Evolutionary conservation across 208 protist genomes (phyloP).

Genomic region (Leishmania tropica): DNA sequence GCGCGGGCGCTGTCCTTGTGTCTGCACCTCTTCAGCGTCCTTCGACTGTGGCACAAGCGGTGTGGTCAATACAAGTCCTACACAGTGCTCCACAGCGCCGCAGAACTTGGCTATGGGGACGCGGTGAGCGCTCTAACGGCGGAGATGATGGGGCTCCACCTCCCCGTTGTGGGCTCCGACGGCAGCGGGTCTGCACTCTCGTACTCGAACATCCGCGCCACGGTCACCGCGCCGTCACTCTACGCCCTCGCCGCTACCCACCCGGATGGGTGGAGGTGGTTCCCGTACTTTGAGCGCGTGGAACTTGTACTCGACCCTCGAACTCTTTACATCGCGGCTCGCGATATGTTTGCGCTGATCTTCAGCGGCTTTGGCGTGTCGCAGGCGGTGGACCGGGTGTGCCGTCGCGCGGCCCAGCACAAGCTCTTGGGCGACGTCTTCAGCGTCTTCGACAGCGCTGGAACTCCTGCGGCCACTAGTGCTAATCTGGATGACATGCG

Average conservation of each 20-base stretch:
- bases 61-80: conserved; percentile 31
- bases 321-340: conserved; percentile 26
- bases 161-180: not conserved
- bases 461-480: not conserved
- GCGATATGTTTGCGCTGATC: conserved; percentile 45
- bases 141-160: conserved; percentile 39
- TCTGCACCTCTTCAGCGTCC: conserved; percentile 10
- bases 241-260: conserved; percentile 47
- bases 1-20: not conserved
- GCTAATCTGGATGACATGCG: not conserved
- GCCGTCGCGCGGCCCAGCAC: conserved; percentile 41
- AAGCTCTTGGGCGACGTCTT: conserved; percentile 45
- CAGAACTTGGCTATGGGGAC: conserved; percentile 48
- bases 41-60: conserved; percentile 24
- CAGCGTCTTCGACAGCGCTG: conserved; percentile 26
- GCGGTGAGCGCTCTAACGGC: conserved; percentile 39
- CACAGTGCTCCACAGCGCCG: conserved; percentile 75
- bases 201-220: conserved; percentile 5
- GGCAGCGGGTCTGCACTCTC: conserved; percentile 2
- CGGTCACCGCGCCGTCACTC: conserved; percentile 40
- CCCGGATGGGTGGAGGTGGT: conserved; percentile 30
- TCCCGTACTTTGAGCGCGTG: conserved; percentile 43
- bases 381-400: conserved; percentile 41
- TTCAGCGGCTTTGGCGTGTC: conserved; percentile 53
- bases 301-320: conserved; percentile 28